phyloP scores from a whole-genome alignment of 2,329 filamentous ascomycete genomes.

The Neofusicoccum cordaticola region DNA sequence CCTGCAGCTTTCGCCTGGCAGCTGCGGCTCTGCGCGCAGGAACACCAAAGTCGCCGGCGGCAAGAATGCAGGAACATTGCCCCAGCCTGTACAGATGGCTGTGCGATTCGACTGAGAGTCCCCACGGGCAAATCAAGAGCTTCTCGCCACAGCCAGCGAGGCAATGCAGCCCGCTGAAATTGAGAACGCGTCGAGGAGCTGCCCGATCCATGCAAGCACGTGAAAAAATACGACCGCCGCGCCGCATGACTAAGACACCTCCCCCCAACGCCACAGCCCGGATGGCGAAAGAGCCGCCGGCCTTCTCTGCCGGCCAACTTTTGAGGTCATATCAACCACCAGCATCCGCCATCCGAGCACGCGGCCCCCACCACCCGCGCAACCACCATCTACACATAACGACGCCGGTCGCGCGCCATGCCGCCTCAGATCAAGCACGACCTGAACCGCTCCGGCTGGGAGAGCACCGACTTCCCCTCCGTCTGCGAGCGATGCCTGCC shows the following conservation, averaged over 20 bases:
- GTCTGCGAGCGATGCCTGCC: conserved; percentile 91
- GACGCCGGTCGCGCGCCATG: conserved; percentile 47
- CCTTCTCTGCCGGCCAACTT: background rate
- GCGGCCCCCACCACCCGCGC: background rate
- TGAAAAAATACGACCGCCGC: background rate
- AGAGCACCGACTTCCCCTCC: conserved; percentile 85
- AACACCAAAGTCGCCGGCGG: no score
- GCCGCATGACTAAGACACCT: background rate
- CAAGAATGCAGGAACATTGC: background rate
- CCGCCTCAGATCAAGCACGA: conserved; percentile 94
- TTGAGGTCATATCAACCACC: conserved; percentile 8
- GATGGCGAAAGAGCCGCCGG: conserved; percentile 12
- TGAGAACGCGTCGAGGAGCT: background rate
- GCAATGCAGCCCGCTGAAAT: background rate
- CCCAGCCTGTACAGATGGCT: no score
- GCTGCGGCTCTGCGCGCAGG: no score
- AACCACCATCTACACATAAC: background rate
- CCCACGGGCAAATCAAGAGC: background rate
- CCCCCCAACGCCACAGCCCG: background rate
- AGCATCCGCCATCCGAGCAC: conserved; percentile 11
- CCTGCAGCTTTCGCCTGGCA: no score
- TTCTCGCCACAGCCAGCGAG: no score
- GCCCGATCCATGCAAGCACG: background rate
- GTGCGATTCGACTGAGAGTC: background rate
- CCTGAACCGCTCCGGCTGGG: conserved; percentile 92